Evolutionary conservation across 169 alveolate genomes (phyloP).

Genomic region (Sarcocystis neurona): DNA sequence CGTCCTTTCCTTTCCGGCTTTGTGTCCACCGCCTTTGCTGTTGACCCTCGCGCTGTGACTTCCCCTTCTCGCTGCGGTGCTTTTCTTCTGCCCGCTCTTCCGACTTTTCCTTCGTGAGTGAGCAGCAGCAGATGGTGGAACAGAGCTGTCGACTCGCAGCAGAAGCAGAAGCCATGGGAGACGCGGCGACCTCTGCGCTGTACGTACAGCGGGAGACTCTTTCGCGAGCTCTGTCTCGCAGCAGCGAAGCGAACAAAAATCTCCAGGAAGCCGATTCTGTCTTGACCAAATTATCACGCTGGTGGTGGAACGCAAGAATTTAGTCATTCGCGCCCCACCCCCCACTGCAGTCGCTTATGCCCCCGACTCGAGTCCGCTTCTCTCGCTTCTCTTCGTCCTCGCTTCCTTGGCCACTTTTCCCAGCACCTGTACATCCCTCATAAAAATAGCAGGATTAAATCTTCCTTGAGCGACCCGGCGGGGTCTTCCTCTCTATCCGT

Average conservation of each 20-base stretch:
- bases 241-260: not conserved
- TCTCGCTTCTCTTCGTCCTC: too few relatives aligned
- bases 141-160: not conserved
- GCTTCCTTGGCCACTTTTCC: too few relatives aligned
- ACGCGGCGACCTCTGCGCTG: conserved; percentile 1
- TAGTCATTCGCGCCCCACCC: too few relatives aligned
- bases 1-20: too few relatives aligned
- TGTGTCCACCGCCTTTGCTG: too few relatives aligned
- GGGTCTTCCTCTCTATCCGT: too few relatives aligned
- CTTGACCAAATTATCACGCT: not conserved
- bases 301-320: too few relatives aligned
- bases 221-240: not conserved
- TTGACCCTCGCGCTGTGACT: not conserved
- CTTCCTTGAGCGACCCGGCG: too few relatives aligned
- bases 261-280: not conserved
- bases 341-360: too few relatives aligned
- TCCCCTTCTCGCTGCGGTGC: not conserved
- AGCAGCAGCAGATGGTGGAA: not conserved
- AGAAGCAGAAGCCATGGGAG: not conserved
- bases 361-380: too few relatives aligned
- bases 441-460: too few relatives aligned
- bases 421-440: too few relatives aligned
- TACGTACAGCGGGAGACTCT: conserved; percentile 28
- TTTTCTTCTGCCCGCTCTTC: not conserved
- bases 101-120: not conserved